Conservation (phyloP, 1,284 basidiomycete species). For the Boletus semigastroideus region DNA sequence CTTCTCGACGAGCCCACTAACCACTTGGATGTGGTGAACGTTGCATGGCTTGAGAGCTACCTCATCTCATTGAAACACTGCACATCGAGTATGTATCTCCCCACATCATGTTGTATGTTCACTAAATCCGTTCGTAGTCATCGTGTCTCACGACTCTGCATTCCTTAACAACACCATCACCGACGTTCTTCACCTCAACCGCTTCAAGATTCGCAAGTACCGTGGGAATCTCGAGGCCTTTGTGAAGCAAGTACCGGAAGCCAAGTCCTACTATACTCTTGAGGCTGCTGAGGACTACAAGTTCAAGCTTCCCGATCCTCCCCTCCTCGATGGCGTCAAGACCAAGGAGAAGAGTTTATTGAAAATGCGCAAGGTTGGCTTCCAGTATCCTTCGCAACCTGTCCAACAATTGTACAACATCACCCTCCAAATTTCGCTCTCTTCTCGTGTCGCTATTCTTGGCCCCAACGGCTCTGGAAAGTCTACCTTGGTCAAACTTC, state of each 20-base stretch:
- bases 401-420: slow-evolving; percentile 94
- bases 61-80: slow-evolving; percentile 85
- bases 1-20: slow-evolving; percentile 98
- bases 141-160: slow-evolving; percentile 97
- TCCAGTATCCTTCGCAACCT: slow-evolving; percentile 89
- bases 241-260: slow-evolving; percentile 93
- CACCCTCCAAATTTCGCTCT: slow-evolving; percentile 93
- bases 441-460: slow-evolving; percentile 94
- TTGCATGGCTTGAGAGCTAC: slow-evolving; percentile 97
- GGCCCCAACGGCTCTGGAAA: slow-evolving; percentile 98
- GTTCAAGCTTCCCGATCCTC: slow-evolving; percentile 95
- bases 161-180: slow-evolving; percentile 99
- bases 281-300: slow-evolving; percentile 93
- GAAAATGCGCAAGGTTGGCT: slow-evolving; percentile 97
- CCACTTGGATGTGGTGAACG: slow-evolving; percentile 96
- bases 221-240: slow-evolving; percentile 97
- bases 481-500: slow-evolving; percentile 97
- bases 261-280: slow-evolving; percentile 97
- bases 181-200: slow-evolving; percentile 98
- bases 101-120: slow-evolving; percentile 13
- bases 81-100: slow-evolving; percentile 75
- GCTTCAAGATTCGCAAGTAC: slow-evolving; percentile 98
- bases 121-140: slow-evolving; percentile 51
- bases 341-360: slow-evolving; percentile 97
- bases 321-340: slow-evolving; percentile 98